These are phyloP conservation scores for Cladorrhinum samala DNA, from an alignment of 495 filamentous ascomycete species.

Conservation along the genomic window DNA sequence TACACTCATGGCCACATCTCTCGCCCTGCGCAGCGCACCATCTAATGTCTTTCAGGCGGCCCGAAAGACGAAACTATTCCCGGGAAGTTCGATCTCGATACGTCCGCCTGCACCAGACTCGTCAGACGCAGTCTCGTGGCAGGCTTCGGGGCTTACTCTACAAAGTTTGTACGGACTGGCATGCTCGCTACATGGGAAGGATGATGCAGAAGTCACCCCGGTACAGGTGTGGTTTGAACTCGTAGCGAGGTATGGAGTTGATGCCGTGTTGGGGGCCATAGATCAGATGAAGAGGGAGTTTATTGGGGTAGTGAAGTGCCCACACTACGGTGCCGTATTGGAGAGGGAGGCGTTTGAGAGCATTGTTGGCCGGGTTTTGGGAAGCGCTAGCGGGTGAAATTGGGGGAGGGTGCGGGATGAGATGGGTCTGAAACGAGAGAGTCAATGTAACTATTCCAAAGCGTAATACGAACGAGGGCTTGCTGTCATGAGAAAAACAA, in stretches of 20 bases:
- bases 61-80: conserved; percentile 8
- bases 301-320: background rate
- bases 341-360: background rate
- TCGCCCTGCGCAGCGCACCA: conserved; percentile 32
- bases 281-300: background rate
- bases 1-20: conserved; percentile 40
- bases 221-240: conserved; percentile 50
- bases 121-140: conserved; percentile 15
- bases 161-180: conserved; percentile 34
- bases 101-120: background rate
- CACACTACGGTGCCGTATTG: background rate
- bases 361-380: background rate
- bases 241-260: conserved; percentile 21
- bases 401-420: background rate
- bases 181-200: conserved; percentile 25
- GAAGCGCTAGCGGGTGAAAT: background rate
- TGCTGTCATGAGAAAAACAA: no score
- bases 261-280: background rate
- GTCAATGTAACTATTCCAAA: no score
- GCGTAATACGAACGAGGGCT: no score
- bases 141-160: conserved; percentile 29
- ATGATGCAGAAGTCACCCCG: conserved; percentile 38
- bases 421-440: no score
- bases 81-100: background rate
- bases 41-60: conserved; percentile 20